Percentiles rank a stretch among this genome's conserved stretches.
Conservation (phyloP, 768 basidiomycete species). For the Coprinopsis sp. region DNA sequence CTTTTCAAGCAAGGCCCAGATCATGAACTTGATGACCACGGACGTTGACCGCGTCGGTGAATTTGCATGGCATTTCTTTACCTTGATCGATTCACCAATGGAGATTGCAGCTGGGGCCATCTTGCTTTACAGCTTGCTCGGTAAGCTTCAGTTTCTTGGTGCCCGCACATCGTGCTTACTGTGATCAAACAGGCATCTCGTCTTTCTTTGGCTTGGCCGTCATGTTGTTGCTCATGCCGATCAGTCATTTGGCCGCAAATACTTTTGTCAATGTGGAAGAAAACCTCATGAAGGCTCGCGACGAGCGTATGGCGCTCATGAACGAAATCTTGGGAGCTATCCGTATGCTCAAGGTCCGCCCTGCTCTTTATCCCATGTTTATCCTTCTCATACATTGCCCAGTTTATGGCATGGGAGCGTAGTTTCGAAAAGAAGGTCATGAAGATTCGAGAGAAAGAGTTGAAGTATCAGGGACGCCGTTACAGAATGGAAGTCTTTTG, state of each 20-base stretch:
- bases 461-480: conserved; percentile 80
- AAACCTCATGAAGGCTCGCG: conserved; percentile 86
- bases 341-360: conserved; percentile 73
- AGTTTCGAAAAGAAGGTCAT: conserved; percentile 77
- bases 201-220: conserved; percentile 76
- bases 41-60: conserved; percentile 90
- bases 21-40: conserved; percentile 95
- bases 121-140: conserved; percentile 76
- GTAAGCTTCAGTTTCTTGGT: conserved; percentile 26
- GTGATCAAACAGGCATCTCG: conserved; percentile 44
- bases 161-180: background rate
- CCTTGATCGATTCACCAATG: conserved; percentile 73
- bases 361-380: conserved; percentile 22
- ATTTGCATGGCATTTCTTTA: conserved; percentile 74
- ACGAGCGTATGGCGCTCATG: conserved; percentile 88
- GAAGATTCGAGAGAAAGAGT: conserved; percentile 71
- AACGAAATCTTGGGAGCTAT: conserved; percentile 88
- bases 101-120: conserved; percentile 71
- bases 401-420: conserved; percentile 93
- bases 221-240: conserved; percentile 63
- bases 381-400: no score
- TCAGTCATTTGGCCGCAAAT: conserved; percentile 84
- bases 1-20: conserved; percentile 67
- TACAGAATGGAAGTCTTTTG: conserved; percentile 73
- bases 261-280: conserved; percentile 68